Percentiles rank a stretch among this genome's conserved stretches.
Conservation (phyloP, 2,329 filamentous ascomycete species). For the Chaetothyriales sp. region DNA sequence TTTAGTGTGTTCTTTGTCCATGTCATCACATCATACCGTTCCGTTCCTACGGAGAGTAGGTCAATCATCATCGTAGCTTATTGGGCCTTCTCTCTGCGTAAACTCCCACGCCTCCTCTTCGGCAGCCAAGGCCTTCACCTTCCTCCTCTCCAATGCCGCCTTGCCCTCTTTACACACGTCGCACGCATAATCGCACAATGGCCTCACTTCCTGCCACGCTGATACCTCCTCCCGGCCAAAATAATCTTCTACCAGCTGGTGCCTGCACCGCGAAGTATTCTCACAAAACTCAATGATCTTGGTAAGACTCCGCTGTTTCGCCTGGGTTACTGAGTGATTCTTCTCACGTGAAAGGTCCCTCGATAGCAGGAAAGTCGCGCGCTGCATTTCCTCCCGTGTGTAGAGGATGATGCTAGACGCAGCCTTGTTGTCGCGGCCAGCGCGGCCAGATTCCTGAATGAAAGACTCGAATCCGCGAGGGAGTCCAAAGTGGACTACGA, state of each 20-base stretch:
- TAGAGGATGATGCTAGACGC: constrained; percentile 84
- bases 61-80: constrained; percentile 13
- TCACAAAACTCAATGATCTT: constrained; percentile 73
- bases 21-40: no score
- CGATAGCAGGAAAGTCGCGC: constrained; percentile 44
- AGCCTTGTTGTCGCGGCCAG: constrained; percentile 78
- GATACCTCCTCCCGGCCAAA: constrained; percentile 42
- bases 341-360: constrained; percentile 30
- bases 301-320: constrained; percentile 29
- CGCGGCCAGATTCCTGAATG: constrained; percentile 88
- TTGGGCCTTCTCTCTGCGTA: constrained; percentile 19
- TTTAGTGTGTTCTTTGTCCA: no score
- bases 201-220: constrained; percentile 17
- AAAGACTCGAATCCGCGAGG: constrained; percentile 92
- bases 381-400: constrained; percentile 70
- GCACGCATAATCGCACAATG: constrained; percentile 57
- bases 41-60: no score
- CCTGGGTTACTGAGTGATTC: constrained; percentile 26
- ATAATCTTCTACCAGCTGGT: constrained; percentile 60
- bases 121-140: constrained; percentile 25
- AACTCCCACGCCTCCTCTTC: constrained; percentile 20
- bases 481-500: constrained; percentile 87
- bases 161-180: constrained; percentile 61
- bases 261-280: constrained; percentile 56
- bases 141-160: constrained; percentile 43